A percentile compares a stretch with the other conserved stretches of the same genome.
Evolutionary conservation across 139 green algal genomes (phyloP).

Genomic region (Tetradesmus obliquus): DNA sequence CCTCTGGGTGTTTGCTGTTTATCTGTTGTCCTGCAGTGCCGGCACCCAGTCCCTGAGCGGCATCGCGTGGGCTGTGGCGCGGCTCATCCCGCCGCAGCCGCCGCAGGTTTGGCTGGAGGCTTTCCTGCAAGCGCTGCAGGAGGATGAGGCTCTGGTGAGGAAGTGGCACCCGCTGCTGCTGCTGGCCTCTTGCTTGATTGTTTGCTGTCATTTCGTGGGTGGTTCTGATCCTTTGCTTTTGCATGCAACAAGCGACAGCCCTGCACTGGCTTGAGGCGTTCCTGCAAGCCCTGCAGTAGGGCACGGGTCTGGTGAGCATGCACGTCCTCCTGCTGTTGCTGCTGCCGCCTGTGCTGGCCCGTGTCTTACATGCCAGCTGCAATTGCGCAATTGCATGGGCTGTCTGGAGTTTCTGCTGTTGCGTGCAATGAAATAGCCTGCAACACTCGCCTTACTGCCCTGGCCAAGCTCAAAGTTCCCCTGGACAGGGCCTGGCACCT

Average conservation of each 20-base stretch:
- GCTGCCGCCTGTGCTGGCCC: no score
- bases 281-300: slow-evolving; percentile 1
- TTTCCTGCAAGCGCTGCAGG: slow-evolving; percentile 23
- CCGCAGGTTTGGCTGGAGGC: background rate
- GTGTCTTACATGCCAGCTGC: no score
- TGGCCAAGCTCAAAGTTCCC: no score
- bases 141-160: background rate
- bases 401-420: no score
- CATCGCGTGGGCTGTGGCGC: background rate
- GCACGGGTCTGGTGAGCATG: background rate
- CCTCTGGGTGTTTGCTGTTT: background rate
- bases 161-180: background rate
- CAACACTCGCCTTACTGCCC: no score
- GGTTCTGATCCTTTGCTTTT: no score
- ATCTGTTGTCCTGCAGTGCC: slow-evolving; percentile 6
- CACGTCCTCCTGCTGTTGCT: no score
- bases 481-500: background rate
- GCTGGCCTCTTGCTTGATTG: background rate
- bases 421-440: no score
- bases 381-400: no score
- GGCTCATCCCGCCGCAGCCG: background rate
- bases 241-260: no score
- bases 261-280: no score
- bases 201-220: no score
- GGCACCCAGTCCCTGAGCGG: slow-evolving; percentile 25